Conservation (phyloP, 2,329 filamentous ascomycete genomes). For the Pseudogymnoascus destructans region DNA sequence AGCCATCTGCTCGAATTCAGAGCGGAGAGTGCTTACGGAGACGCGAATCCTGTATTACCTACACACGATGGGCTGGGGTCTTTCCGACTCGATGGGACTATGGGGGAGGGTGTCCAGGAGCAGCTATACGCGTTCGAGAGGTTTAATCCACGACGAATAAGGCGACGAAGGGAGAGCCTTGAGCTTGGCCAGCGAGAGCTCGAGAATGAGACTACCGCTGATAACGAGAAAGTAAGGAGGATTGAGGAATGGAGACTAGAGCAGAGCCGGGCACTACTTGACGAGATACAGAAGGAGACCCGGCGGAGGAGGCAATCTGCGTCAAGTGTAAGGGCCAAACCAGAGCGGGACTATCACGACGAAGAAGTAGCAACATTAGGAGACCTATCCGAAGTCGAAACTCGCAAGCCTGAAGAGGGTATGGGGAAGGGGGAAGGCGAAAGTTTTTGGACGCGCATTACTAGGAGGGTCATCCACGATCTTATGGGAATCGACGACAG, state of each 20-base stretch:
- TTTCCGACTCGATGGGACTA: slow-evolving; percentile 52
- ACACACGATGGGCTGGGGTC: slow-evolving; percentile 84
- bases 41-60: slow-evolving; percentile 54
- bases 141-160: slow-evolving; percentile 60
- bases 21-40: slow-evolving; percentile 35
- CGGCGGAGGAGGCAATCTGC: slow-evolving; percentile 52
- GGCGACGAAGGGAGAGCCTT: slow-evolving; percentile 39
- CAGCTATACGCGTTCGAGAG: slow-evolving; percentile 82
- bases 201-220: slow-evolving; percentile 43
- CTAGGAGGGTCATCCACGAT: slow-evolving; percentile 74
- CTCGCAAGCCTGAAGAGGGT: not conserved
- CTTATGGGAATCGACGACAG: slow-evolving; percentile 84
- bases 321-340: slow-evolving; percentile 32
- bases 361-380: slow-evolving; percentile 25
- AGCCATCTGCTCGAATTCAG: slow-evolving; percentile 84
- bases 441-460: slow-evolving; percentile 68
- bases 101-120: slow-evolving; percentile 54
- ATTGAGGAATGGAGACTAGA: slow-evolving; percentile 90
- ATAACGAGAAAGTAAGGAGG: slow-evolving; percentile 63
- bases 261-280: slow-evolving; percentile 71
- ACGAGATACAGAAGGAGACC: slow-evolving; percentile 83
- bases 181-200: slow-evolving; percentile 38
- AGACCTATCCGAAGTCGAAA: slow-evolving; percentile 12
- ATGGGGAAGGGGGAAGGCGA: slow-evolving; percentile 35
- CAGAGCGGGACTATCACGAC: slow-evolving; percentile 20